These are phyloP conservation scores for Aspergillus bertholletiae DNA, from an alignment of 495 filamentous ascomycete species.

Conservation along the genomic window DNA sequence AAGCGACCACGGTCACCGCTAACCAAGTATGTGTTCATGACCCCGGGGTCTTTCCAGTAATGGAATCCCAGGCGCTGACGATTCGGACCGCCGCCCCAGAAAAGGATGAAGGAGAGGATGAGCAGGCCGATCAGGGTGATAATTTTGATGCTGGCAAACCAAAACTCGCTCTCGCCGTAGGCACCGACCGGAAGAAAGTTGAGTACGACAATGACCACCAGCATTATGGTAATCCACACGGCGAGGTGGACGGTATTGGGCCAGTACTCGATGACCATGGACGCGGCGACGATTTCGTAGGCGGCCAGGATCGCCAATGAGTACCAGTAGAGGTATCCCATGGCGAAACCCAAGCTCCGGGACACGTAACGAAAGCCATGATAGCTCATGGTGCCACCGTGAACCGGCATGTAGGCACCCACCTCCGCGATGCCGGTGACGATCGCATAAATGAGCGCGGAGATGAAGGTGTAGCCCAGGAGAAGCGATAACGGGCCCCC, in stretches of 20 bases:
- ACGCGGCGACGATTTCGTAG: slow-evolving; percentile 66
- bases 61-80: slow-evolving; percentile 65
- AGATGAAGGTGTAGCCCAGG: slow-evolving; percentile 61
- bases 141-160: slow-evolving; percentile 72
- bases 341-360: slow-evolving; percentile 58
- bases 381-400: slow-evolving; percentile 54
- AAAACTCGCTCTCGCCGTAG: slow-evolving; percentile 74
- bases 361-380: slow-evolving; percentile 60
- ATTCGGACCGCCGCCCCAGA: slow-evolving; percentile 63
- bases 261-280: slow-evolving; percentile 74
- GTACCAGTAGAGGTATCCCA: slow-evolving; percentile 61
- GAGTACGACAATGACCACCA: slow-evolving; percentile 58
- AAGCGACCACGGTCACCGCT: slow-evolving; percentile 36
- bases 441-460: slow-evolving; percentile 55
- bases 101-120: slow-evolving; percentile 66
- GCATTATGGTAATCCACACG: slow-evolving; percentile 71
- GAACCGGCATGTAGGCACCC: slow-evolving; percentile 59
- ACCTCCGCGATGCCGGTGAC: slow-evolving; percentile 65
- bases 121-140: slow-evolving; percentile 70
- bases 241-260: slow-evolving; percentile 42
- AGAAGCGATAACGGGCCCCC: slow-evolving; percentile 63
- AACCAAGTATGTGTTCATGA: slow-evolving; percentile 49
- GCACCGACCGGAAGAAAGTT: slow-evolving; percentile 66
- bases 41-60: slow-evolving; percentile 69
- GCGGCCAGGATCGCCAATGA: slow-evolving; percentile 64